Evolutionary conservation across 2,329 filamentous ascomycete genomes (phyloP).

Genomic region (Ascochyta clinopodiicola): DNA sequence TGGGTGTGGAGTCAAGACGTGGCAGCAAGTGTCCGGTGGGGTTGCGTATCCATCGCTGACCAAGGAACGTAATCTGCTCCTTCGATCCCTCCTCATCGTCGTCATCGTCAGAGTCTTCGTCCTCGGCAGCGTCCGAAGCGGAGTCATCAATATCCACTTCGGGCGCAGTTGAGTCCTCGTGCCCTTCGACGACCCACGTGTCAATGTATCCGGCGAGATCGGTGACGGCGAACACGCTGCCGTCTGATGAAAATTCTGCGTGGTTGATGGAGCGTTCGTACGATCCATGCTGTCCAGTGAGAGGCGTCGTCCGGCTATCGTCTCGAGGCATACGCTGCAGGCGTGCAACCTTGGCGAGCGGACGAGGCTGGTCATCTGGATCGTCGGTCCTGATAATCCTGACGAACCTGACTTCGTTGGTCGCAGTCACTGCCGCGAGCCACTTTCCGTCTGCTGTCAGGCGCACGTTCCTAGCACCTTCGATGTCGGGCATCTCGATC

Average conservation of each 20-base stretch:
- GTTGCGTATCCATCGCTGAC: slow-evolving; percentile 77
- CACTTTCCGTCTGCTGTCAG: slow-evolving; percentile 75
- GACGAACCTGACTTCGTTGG: slow-evolving; percentile 56
- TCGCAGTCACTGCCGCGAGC: slow-evolving; percentile 63
- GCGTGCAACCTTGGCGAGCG: slow-evolving; percentile 48
- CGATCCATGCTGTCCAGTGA: slow-evolving; percentile 70
- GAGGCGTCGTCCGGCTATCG: slow-evolving; percentile 38
- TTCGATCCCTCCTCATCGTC: slow-evolving; percentile 59
- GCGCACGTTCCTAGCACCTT: slow-evolving; percentile 74
- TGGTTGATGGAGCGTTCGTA: slow-evolving; percentile 81
- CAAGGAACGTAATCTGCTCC: slow-evolving; percentile 57
- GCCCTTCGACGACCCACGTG: slow-evolving; percentile 76
- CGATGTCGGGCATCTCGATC: slow-evolving; percentile 65
- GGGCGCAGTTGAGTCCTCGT: slow-evolving; percentile 57
- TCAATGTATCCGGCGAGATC: slow-evolving; percentile 88
- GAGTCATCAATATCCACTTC: slow-evolving; percentile 49
- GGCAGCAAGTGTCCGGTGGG: slow-evolving; percentile 64
- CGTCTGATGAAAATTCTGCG: slow-evolving; percentile 79
- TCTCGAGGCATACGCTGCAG: slow-evolving; percentile 49
- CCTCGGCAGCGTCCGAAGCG: slow-evolving; percentile 29
- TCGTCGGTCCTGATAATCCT: slow-evolving; percentile 55
- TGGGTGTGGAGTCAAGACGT: slow-evolving; percentile 53
- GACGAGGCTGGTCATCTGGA: slow-evolving; percentile 44
- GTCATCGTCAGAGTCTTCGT: slow-evolving; percentile 50
- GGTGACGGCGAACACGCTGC: slow-evolving; percentile 76